A percentile compares a stretch with the other conserved stretches of the same genome.
These are phyloP conservation scores for Alloteropsis semialata DNA, from an alignment of 176 grass and related monocot genomes.

Conservation along the genomic window DNA sequence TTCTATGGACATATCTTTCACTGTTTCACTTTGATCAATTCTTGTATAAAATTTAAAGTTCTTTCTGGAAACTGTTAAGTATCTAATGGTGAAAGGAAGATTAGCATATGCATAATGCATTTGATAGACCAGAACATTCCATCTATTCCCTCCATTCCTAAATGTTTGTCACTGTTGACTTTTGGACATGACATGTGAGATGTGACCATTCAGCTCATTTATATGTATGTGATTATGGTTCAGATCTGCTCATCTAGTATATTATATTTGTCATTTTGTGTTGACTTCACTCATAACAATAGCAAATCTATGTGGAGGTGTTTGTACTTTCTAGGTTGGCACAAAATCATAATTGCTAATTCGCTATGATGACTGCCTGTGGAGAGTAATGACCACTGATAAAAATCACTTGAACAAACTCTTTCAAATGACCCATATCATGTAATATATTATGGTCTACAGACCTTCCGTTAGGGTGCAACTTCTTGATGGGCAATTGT, in stretches of 20 bases:
- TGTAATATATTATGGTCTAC: conserved; percentile 2
- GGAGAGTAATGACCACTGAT: background rate
- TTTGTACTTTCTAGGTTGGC: background rate
- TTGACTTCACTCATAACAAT: background rate
- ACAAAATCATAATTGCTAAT: background rate
- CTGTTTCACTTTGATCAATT: conserved; percentile 4
- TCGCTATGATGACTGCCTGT: background rate
- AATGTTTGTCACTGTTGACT: too few species aligned
- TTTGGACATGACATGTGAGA: too few species aligned
- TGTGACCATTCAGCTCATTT: too few species aligned
- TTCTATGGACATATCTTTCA: background rate
- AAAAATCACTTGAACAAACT: background rate
- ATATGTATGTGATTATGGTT: too few species aligned
- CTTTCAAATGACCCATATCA: background rate
- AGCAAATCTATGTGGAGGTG: background rate
- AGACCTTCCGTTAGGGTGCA: background rate
- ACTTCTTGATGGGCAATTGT: background rate
- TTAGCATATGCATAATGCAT: background rate
- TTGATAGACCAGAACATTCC: background rate
- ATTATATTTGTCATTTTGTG: background rate
- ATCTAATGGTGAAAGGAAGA: background rate
- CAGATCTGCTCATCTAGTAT: too few species aligned
- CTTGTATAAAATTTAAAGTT: conserved; percentile 20
- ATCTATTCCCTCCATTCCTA: too few species aligned
- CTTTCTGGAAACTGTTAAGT: background rate